Percentiles rank a stretch among this genome's conserved stretches.
Evolutionary conservation across 495 filamentous ascomycete species (phyloP).

Genomic region (Rhypophila decipiens): DNA sequence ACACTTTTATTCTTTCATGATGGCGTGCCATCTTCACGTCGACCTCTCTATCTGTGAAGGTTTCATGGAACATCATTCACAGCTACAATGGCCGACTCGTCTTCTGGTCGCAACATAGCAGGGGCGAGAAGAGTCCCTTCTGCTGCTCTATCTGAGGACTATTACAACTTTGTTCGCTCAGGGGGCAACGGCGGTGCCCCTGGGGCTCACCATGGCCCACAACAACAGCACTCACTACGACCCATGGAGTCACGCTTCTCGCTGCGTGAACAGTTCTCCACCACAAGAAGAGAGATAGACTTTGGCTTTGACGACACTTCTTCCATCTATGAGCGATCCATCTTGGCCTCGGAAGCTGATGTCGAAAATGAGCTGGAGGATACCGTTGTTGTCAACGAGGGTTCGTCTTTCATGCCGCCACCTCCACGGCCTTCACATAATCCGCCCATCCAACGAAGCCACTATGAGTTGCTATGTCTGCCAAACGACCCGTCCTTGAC

Average conservation of each 20-base stretch:
- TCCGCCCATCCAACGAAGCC: conserved; percentile 27
- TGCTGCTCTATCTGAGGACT: conserved; percentile 9
- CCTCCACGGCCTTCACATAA: no score
- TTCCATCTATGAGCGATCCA: conserved; percentile 15
- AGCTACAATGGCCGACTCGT: background rate
- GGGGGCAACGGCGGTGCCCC: background rate
- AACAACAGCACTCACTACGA: conserved; percentile 10
- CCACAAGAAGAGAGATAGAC: conserved; percentile 20
- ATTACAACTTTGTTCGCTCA: conserved; percentile 4
- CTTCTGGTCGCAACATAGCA: background rate
- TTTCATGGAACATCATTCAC: no score
- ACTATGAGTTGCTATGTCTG: conserved; percentile 49
- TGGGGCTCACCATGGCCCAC: background rate
- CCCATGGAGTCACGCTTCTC: conserved; percentile 18
- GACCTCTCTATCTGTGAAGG: no score
- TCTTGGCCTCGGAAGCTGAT: conserved; percentile 12
- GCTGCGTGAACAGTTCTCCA: conserved; percentile 23
- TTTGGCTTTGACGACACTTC: conserved; percentile 27
- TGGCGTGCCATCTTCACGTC: no score
- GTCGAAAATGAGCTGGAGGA: conserved; percentile 8
- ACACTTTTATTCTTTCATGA: no score
- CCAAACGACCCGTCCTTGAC: conserved; percentile 38
- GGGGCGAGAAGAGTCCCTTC: conserved; percentile 5
- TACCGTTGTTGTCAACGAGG: background rate
- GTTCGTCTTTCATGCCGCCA: background rate